Conservation (phyloP, 1,284 basidiomycete species). For the Ustilago cynodontis region DNA sequence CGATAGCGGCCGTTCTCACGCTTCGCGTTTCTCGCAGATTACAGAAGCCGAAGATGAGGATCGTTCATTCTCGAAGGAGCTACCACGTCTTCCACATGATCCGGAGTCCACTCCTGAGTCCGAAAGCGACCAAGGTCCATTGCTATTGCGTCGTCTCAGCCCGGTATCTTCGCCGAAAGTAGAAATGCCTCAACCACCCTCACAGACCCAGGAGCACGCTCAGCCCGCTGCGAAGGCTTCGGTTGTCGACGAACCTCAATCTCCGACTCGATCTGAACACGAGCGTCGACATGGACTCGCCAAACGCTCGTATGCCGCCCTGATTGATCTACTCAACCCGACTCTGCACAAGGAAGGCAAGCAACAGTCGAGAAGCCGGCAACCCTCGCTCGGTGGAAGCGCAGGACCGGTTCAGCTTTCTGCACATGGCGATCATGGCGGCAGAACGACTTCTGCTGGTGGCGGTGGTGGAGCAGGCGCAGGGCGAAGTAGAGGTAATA, state of each 20-base stretch:
- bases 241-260: slow-evolving; percentile 4
- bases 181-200: background rate
- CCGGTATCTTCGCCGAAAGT: slow-evolving; percentile 5
- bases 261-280: slow-evolving; percentile 20
- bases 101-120: slow-evolving; percentile 8
- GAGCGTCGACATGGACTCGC: slow-evolving; percentile 42
- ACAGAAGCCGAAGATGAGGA: slow-evolving; percentile 48
- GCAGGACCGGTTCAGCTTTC: slow-evolving; percentile 8
- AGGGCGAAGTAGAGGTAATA: slow-evolving; percentile 8
- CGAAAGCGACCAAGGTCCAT: slow-evolving; percentile 28
- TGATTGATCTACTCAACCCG: slow-evolving; percentile 49
- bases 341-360: slow-evolving; percentile 40
- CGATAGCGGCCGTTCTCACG: slow-evolving; percentile 7
- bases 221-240: background rate
- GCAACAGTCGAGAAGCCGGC: slow-evolving; percentile 15
- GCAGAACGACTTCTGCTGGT: slow-evolving; percentile 15
- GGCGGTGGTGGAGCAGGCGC: slow-evolving; percentile 8
- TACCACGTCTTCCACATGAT: slow-evolving; percentile 18
- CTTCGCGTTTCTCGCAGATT: slow-evolving; percentile 50
- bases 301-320: slow-evolving; percentile 46
- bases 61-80: slow-evolving; percentile 36
- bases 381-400: slow-evolving; percentile 8
- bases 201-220: background rate
- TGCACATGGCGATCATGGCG: slow-evolving; percentile 31
- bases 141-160: slow-evolving; percentile 7